These are phyloP conservation scores for Diophrys appendiculata DNA, from an alignment of 73 alveolate species.

Conservation along the genomic window DNA sequence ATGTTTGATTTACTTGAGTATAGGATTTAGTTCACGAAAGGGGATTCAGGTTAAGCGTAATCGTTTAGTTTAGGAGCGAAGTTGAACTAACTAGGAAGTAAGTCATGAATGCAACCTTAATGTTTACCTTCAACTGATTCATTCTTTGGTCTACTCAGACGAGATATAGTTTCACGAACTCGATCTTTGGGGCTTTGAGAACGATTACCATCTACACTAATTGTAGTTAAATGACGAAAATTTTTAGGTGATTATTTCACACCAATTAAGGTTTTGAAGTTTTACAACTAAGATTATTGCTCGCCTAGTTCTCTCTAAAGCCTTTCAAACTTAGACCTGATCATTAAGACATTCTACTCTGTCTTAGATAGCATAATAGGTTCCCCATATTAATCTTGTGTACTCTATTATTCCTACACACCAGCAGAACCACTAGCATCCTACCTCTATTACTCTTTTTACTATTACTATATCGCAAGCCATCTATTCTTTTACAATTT, in stretches of 20 bases:
- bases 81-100: too few relatives aligned
- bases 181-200: neutral
- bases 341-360: neutral
- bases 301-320: neutral
- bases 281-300: neutral
- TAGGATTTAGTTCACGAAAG: too few relatives aligned
- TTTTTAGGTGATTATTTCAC: neutral
- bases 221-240: neutral
- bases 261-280: neutral
- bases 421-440: neutral
- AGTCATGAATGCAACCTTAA: neutral
- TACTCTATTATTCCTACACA: neutral
- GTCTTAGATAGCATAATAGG: neutral
- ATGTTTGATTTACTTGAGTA: too few relatives aligned
- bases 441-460: too few relatives aligned
- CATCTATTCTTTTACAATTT: neutral
- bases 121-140: neutral
- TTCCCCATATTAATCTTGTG: neutral
- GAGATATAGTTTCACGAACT: neutral
- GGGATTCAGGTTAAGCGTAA: too few relatives aligned
- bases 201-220: neutral
- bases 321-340: neutral
- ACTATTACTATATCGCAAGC: neutral
- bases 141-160: neutral
- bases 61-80: too few relatives aligned